phyloP scores from a whole-genome alignment of 768 basidiomycete species.

The Lentinula edodes region DNA sequence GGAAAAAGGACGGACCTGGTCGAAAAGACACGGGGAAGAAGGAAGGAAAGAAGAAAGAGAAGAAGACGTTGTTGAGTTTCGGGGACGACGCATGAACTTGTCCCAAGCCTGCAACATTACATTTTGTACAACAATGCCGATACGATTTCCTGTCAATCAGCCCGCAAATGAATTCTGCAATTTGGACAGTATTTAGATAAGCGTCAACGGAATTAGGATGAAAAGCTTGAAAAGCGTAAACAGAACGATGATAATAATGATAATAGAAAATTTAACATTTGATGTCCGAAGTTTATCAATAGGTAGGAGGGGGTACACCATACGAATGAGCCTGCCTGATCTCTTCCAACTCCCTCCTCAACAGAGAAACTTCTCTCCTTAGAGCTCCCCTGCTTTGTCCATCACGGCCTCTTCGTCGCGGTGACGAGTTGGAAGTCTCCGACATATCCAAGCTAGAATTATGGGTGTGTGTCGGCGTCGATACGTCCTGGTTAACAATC shows the following conservation, averaged over 20 bases:
- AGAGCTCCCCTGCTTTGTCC: neutral
- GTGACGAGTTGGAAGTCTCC: neutral
- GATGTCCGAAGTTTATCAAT: neutral
- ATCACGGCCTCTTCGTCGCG: neutral
- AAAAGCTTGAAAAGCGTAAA: no score
- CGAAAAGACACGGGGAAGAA: neutral
- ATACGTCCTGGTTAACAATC: neutral
- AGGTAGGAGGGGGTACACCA: neutral
- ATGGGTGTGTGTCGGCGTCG: neutral
- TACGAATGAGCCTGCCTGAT: neutral
- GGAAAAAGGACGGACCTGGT: neutral
- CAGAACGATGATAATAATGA: no score
- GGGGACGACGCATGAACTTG: conserved; percentile 2
- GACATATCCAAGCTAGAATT: neutral
- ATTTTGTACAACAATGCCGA: no score
- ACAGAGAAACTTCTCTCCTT: neutral
- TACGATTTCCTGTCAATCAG: no score
- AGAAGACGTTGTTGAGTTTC: conserved; percentile 3
- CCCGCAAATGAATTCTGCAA: no score
- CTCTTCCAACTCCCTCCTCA: neutral
- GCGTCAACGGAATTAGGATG: neutral
- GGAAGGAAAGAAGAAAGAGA: neutral
- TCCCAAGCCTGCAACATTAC: no score
- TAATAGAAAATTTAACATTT: neutral
- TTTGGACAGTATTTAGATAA: no score